phyloP scores from a whole-genome alignment of 495 filamentous ascomycete genomes.

The Neurospora sp. region DNA sequence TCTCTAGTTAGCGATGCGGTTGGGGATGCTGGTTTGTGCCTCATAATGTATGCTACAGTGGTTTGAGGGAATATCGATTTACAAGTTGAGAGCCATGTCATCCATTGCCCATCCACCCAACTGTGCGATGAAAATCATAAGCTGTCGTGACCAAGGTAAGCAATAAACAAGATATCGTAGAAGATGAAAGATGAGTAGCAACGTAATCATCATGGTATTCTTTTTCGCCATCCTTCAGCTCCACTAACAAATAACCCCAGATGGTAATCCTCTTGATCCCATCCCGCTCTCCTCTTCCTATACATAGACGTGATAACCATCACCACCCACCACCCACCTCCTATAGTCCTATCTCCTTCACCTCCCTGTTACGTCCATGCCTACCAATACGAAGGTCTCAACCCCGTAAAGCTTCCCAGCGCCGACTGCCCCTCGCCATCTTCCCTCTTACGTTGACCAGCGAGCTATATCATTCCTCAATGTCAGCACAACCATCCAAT shows the following conservation, averaged over 20 bases:
- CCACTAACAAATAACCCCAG: not conserved
- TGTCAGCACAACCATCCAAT: not conserved
- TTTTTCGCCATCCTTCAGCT: conserved; percentile 1
- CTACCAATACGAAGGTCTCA: conserved; percentile 65
- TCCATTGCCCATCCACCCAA: not conserved
- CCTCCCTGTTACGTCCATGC: not conserved
- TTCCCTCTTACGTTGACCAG: conserved; percentile 69
- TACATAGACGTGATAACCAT: not conserved
- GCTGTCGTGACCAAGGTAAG: not conserved
- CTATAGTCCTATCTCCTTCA: not conserved
- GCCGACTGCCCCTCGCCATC: conserved; percentile 49
- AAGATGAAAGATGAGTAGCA: not conserved
- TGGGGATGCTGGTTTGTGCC: too few relatives aligned
- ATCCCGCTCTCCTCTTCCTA: not conserved
- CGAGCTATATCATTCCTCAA: conserved; percentile 32
- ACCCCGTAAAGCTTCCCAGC: conserved; percentile 53
- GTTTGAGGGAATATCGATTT: too few relatives aligned
- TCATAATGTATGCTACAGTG: too few relatives aligned
- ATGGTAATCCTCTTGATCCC: not conserved
- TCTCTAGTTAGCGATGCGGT: too few relatives aligned
- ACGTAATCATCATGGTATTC: not conserved
- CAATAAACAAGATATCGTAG: not conserved
- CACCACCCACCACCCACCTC: not conserved
- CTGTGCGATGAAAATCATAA: too few relatives aligned
- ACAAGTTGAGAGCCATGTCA: too few relatives aligned